Conservation (phyloP, 2,329 filamentous ascomycete species). For the Metarhizium guizhouense region DNA sequence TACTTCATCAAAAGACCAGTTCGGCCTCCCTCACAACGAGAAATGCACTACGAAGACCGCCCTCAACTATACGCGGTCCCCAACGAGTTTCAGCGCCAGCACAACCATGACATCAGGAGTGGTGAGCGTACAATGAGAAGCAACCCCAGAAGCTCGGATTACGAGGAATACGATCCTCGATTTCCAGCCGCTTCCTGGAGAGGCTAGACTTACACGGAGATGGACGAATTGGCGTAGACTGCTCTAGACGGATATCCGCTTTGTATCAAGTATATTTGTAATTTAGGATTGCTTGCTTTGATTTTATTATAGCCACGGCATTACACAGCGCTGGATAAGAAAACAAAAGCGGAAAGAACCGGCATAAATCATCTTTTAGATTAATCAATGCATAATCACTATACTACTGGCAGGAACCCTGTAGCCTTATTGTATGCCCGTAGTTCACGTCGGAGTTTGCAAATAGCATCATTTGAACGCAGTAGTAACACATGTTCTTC, state of each 20-base stretch:
- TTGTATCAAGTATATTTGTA: background rate
- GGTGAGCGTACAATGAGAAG: background rate
- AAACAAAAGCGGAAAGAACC: background rate
- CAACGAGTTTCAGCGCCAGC: background rate
- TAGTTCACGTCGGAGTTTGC: background rate
- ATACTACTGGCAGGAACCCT: background rate
- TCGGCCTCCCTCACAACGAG: background rate
- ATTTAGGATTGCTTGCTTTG: background rate
- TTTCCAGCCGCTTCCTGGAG: conserved; percentile 20
- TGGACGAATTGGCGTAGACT: background rate
- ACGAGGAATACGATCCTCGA: conserved; percentile 37
- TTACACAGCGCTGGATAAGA: background rate
- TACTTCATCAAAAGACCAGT: conserved; percentile 37
- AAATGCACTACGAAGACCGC: conserved; percentile 9
- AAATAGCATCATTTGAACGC: background rate
- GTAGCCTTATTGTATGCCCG: background rate
- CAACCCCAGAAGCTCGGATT: conserved; percentile 8
- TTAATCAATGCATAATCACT: background rate
- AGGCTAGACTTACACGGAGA: background rate
- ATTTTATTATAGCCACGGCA: background rate
- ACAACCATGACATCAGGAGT: background rate
- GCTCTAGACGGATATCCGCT: background rate
- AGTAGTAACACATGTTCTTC: background rate
- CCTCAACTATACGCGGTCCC: conserved; percentile 15
- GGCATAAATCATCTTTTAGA: background rate